A percentile compares a stretch with the other conserved stretches of the same genome.
These are phyloP conservation scores for Aspergillus affinis DNA, from an alignment of 495 filamentous ascomycete genomes.

Conservation along the genomic window DNA sequence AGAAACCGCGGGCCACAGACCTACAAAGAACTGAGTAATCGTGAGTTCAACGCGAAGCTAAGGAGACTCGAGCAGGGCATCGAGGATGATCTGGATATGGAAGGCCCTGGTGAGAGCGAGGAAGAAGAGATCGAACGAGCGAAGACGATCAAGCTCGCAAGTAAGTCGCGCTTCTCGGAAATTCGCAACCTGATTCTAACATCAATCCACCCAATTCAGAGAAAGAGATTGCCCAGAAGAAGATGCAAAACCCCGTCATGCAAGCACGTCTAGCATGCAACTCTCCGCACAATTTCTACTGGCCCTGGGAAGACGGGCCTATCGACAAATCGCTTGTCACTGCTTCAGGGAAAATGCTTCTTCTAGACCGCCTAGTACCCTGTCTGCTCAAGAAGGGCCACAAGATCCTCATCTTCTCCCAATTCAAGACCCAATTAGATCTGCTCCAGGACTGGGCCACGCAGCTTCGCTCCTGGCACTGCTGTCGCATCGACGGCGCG, in stretches of 20 bases:
- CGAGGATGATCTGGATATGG: slow-evolving; percentile 53
- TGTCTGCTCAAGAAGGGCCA: slow-evolving; percentile 72
- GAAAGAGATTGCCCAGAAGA: slow-evolving; percentile 83
- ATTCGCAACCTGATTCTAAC: slow-evolving; percentile 1
- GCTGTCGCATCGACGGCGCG: slow-evolving; percentile 91
- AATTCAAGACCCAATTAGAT: slow-evolving; percentile 93
- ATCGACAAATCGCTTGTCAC: slow-evolving; percentile 80
- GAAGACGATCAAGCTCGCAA: slow-evolving; percentile 75
- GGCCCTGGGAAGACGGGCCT: slow-evolving; percentile 68
- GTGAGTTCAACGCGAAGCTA: slow-evolving; percentile 69
- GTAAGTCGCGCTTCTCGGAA: slow-evolving; percentile 36
- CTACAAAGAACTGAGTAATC: slow-evolving; percentile 75
- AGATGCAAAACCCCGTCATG: slow-evolving; percentile 91
- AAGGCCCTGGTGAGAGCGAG: slow-evolving; percentile 46
- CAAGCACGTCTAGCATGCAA: slow-evolving; percentile 93
- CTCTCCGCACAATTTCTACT: slow-evolving; percentile 94
- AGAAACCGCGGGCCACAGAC: slow-evolving; percentile 52
- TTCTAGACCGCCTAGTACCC: slow-evolving; percentile 83
- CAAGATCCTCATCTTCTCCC: slow-evolving; percentile 93
- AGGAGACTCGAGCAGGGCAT: slow-evolving; percentile 55
- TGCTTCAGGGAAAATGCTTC: slow-evolving; percentile 89
- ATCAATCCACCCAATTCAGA: slow-evolving; percentile 39
- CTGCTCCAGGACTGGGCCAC: slow-evolving; percentile 83
- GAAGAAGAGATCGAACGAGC: slow-evolving; percentile 66
- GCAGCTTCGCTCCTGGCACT: slow-evolving; percentile 68